Evolutionary conservation across 352 stramenopile species (phyloP).

Genomic region (Globisporangium parvum): DNA sequence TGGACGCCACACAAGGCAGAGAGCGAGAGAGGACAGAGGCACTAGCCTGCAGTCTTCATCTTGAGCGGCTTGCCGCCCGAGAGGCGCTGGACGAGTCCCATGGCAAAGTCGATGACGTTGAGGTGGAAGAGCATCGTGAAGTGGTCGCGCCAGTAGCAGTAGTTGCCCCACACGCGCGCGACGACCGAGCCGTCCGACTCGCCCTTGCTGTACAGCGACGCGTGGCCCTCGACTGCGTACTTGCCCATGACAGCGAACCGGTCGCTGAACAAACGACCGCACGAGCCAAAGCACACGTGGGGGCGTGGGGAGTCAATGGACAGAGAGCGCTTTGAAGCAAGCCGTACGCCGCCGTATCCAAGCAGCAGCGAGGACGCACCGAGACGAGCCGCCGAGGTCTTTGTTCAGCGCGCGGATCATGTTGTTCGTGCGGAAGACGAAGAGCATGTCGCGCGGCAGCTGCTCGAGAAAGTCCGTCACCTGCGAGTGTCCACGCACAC

Average conservation of each 20-base stretch:
- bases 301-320: not conserved
- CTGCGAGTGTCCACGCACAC: conserved; percentile 19
- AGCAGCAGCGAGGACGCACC: conserved; percentile 18
- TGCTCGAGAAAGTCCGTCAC: conserved; percentile 79
- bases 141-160: conserved; percentile 63
- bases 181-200: conserved; percentile 3
- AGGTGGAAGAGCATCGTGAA: conserved; percentile 56
- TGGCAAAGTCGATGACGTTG: conserved; percentile 46
- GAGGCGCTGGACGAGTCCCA: conserved; percentile 33
- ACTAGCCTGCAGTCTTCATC: conserved; percentile 33
- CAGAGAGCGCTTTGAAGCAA: not conserved
- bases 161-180: conserved; percentile 10
- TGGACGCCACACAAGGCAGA: not conserved
- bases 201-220: conserved; percentile 32
- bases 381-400: conserved; percentile 70
- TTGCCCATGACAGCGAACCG: conserved; percentile 71
- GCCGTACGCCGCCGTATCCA: no score
- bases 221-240: conserved; percentile 59
- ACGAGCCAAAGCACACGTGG: not conserved
- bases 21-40: not conserved
- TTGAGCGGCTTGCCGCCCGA: conserved; percentile 26
- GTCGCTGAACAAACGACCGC: conserved; percentile 32
- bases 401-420: conserved; percentile 90
- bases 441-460: conserved; percentile 87
- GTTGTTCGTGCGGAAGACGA: conserved; percentile 89